Base-by-base conservation (phyloP, 2,329 filamentous ascomycete species). In the Alternaria longipes region DNA sequence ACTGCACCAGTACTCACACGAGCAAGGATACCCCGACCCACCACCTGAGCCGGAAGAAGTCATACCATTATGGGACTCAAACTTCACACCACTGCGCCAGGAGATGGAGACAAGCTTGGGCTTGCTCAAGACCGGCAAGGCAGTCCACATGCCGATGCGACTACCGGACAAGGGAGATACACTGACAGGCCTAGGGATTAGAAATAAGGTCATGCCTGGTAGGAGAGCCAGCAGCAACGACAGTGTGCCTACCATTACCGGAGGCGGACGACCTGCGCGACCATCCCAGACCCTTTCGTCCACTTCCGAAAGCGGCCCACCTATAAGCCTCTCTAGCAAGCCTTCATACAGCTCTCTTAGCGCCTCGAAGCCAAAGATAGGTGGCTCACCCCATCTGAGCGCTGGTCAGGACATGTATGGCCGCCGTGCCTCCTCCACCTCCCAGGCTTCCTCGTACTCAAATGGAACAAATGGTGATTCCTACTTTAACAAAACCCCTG, bases 41-140 rank as follows among this genome's bases (percentile, higher is more conserved):
- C 84, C 91, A 11, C 90, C 91, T 3, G 85, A 89, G 16, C 90
- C 93, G 82, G 87, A 90, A 26, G 86, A 91, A 52, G 87, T 95
- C 6, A 83, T 93, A 59, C 82, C 86, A 5, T 79, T 83, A 44
- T 95, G 90, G 88, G 85, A 90, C 52, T 78, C 79, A 3, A 84
- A 84, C 60, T 91, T 90, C 73, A 84, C 85, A 32, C 86, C 89
- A 0, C 79, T 89, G 50, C 89, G 90, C 65, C 82, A 85, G 60
- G 86, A 93, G 66, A 79, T 90, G 42, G 92, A 95, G 78, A 82
- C 82, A 3, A 78, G 78, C 22, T 84, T 94, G 60, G 81, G 80
- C 28, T 84, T 87, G 56, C 83, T 96, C 54, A 84, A 87, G 26
- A 84, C 86, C 30, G 91, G 91, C 41, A 93, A 90, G 74, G 86